Percentiles rank a stretch among this genome's conserved stretches.
Conservation (phyloP, 2,329 filamentous ascomycete genomes). For the Phaeoacremonium minimum region DNA sequence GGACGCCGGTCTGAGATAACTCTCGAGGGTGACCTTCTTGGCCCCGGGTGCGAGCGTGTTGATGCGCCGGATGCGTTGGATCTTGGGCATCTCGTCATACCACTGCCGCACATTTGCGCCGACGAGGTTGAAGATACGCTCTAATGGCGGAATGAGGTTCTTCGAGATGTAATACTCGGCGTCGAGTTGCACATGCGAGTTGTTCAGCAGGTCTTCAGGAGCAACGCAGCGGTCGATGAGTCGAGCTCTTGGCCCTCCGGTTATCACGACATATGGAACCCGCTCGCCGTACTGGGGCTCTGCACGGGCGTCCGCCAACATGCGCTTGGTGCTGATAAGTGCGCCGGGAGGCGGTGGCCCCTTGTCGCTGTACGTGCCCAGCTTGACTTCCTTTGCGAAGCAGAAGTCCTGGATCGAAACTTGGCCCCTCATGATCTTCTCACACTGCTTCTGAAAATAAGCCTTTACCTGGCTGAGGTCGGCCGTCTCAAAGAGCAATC, state of each 20-base stretch:
- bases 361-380: constrained; percentile 82
- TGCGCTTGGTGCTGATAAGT: constrained; percentile 78
- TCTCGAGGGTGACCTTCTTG: constrained; percentile 75
- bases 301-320: constrained; percentile 79
- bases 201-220: constrained; percentile 75
- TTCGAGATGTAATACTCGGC: constrained; percentile 96
- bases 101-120: constrained; percentile 86
- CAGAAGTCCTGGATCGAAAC: constrained; percentile 95
- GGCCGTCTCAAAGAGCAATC: constrained; percentile 82
- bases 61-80: constrained; percentile 70
- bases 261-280: constrained; percentile 89
- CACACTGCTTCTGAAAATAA: constrained; percentile 87
- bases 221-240: constrained; percentile 87
- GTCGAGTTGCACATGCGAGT: constrained; percentile 76
- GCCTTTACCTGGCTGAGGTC: constrained; percentile 84
- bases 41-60: constrained; percentile 26
- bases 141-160: constrained; percentile 89
- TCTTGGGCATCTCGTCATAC: constrained; percentile 96
- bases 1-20: constrained; percentile 78
- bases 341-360: constrained; percentile 81
- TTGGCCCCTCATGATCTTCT: constrained; percentile 84
- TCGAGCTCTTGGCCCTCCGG: constrained; percentile 79
- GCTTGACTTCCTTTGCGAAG: constrained; percentile 86
- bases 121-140: constrained; percentile 94
- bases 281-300: constrained; percentile 95